These are phyloP conservation scores for Coemansia erecta DNA, from an alignment of 192 early-diverging fungal genomes.

Conservation along the genomic window DNA sequence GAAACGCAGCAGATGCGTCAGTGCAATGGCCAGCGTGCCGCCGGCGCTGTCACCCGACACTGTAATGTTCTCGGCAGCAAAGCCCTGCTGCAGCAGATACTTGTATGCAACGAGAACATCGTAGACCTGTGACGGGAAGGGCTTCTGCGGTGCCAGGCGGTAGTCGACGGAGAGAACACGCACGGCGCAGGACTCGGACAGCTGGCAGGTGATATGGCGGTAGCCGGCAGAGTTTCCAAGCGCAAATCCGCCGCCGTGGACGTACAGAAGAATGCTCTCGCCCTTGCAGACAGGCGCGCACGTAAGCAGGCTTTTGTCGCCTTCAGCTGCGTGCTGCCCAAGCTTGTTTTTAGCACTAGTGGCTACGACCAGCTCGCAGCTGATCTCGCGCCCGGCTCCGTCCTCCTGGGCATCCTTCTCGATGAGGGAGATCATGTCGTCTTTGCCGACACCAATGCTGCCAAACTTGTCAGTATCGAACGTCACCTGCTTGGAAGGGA, in stretches of 20 bases:
- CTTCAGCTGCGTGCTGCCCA: not conserved
- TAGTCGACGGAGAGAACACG: constrained; percentile 60
- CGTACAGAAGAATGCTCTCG: constrained; percentile 57
- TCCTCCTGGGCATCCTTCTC: not conserved
- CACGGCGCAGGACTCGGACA: constrained; percentile 52
- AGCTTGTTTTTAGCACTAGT: not conserved
- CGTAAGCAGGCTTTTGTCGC: not conserved
- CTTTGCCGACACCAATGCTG: not conserved
- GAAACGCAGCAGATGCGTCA: not conserved
- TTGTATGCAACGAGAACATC: constrained; percentile 74
- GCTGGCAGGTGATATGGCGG: constrained; percentile 34
- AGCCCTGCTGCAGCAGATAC: constrained; percentile 49
- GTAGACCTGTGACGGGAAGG: constrained; percentile 71
- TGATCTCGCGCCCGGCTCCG: not conserved
- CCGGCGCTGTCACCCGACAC: constrained; percentile 14
- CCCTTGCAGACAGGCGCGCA: constrained; percentile 6
- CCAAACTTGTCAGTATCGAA: not conserved
- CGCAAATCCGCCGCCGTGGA: constrained; percentile 67
- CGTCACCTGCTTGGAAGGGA: not conserved
- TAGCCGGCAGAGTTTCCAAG: constrained; percentile 32
- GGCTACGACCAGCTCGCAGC: constrained; percentile 5
- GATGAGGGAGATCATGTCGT: not conserved
- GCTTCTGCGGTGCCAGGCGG: constrained; percentile 69
- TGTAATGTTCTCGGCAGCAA: not conserved
- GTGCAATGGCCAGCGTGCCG: not conserved